Conservation (phyloP, 495 filamentous ascomycete genomes). For the Evernia prunastri region DNA sequence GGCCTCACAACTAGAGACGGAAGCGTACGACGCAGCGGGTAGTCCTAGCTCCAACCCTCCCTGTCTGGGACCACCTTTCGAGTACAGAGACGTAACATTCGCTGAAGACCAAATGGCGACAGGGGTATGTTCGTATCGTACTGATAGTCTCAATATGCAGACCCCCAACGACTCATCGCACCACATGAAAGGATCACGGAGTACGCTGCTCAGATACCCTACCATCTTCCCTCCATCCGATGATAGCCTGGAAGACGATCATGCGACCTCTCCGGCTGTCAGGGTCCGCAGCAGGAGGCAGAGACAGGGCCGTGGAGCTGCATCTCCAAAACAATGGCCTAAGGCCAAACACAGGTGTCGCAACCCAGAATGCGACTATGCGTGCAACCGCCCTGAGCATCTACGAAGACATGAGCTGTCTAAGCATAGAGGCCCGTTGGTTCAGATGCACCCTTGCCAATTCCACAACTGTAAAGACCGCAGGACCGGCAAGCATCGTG, state of each 20-base stretch:
- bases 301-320: neutral
- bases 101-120: neutral
- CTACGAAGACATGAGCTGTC: conserved; percentile 9
- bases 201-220: neutral
- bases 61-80: neutral
- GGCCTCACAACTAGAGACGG: neutral
- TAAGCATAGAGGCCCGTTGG: too few relatives aligned
- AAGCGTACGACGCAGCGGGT: neutral
- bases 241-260: neutral
- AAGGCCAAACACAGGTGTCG: neutral
- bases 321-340: neutral
- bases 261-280: neutral
- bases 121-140: neutral
- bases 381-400: conserved; percentile 15
- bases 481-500: neutral
- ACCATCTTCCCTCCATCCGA: neutral
- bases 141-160: neutral
- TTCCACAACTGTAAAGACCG: conserved; percentile 3
- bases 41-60: neutral
- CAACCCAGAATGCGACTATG: neutral
- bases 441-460: neutral
- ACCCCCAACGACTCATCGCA: neutral
- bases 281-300: neutral
- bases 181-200: neutral
- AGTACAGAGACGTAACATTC: neutral